A percentile compares a stretch with the other conserved stretches of the same genome.
Conservation (phyloP, 2,329 filamentous ascomycete species). For the Fusarium zealandicum region DNA sequence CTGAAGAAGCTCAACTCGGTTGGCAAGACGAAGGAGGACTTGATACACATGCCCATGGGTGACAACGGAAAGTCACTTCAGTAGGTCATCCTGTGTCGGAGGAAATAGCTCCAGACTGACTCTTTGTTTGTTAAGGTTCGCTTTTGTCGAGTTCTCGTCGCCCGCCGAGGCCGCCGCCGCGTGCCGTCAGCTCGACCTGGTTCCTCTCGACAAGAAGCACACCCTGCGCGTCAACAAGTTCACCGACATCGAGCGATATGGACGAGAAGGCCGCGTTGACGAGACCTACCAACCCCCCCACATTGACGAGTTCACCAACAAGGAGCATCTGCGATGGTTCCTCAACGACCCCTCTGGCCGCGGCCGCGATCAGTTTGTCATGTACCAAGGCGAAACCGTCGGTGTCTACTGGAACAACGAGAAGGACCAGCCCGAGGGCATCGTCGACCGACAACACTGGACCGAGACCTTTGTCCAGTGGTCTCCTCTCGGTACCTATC, state of each 20-base stretch:
- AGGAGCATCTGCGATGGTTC: conserved; percentile 95
- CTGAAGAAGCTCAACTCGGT: conserved; percentile 89
- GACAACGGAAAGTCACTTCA: conserved; percentile 86
- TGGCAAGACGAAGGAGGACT: conserved; percentile 84
- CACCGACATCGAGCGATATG: conserved; percentile 96
- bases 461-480: conserved; percentile 98
- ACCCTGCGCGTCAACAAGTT: conserved; percentile 96
- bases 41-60: conserved; percentile 91
- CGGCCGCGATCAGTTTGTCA: conserved; percentile 92
- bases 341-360: conserved; percentile 80
- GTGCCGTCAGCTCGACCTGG: conserved; percentile 85
- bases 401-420: conserved; percentile 99
- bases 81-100: conserved; percentile 57
- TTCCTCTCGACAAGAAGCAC: conserved; percentile 95
- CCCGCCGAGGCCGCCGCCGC: conserved; percentile 88
- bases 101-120: conserved; percentile 17
- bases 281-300: conserved; percentile 86
- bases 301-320: conserved; percentile 85
- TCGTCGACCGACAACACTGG: conserved; percentile 95
- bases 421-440: conserved; percentile 83
- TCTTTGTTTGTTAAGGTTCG: conserved; percentile 68
- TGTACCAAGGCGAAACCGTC: conserved; percentile 91
- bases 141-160: conserved; percentile 95
- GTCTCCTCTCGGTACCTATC: conserved; percentile 93
- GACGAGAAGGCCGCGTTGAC: conserved; percentile 89